Evolutionary conservation across 306 rosid genomes (phyloP).

Genomic region (Vachellia collinsii): DNA sequence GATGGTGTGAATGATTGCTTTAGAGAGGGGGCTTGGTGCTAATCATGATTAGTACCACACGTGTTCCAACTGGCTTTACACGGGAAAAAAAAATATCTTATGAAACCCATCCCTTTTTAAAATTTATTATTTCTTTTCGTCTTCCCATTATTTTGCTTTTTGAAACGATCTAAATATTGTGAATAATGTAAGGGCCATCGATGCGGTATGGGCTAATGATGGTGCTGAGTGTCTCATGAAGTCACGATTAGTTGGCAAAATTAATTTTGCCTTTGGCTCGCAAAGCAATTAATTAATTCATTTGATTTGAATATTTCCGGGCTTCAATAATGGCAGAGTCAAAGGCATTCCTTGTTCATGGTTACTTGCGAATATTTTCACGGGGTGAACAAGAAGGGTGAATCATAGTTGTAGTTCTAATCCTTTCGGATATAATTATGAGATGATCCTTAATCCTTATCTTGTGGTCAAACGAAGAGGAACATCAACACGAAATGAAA

Average conservation of each 20-base stretch:
- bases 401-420: not conserved
- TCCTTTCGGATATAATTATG: not conserved
- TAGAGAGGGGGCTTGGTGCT: constrained; percentile 54
- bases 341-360: not conserved
- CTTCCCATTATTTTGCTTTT: not conserved
- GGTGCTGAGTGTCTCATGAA: constrained; percentile 40
- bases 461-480: not conserved
- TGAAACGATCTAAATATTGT: constrained; percentile 1
- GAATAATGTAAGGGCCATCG: constrained; percentile 27
- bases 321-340: not conserved
- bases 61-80: constrained; percentile 69
- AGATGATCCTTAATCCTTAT: constrained; percentile 5
- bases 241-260: constrained; percentile 15
- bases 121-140: not conserved
- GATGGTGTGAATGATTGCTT: constrained; percentile 63
- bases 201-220: constrained; percentile 47
- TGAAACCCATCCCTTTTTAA: not conserved
- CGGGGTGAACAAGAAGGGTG: not conserved
- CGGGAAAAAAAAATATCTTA: constrained; percentile 5
- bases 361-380: not conserved
- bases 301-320: not conserved
- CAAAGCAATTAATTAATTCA: not conserved
- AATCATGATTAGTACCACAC: constrained; percentile 77
- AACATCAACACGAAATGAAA: not conserved
- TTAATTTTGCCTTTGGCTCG: not conserved